Percentiles rank a stretch among this genome's conserved stretches.
Conservation (phyloP, 345 rosid species). For the Nephelium lappaceum region DNA sequence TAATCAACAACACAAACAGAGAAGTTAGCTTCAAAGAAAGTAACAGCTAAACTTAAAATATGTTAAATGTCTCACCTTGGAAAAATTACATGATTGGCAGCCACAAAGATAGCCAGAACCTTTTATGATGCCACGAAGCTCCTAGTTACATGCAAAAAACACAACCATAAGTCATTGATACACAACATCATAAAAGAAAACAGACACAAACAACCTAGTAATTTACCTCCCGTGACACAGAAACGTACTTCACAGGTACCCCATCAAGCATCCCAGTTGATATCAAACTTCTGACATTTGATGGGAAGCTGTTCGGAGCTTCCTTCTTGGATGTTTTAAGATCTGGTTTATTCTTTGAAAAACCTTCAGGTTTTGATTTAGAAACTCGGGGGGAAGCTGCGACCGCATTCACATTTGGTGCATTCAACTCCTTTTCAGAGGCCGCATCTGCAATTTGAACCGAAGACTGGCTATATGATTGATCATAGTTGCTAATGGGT, state of each 20-base stretch:
- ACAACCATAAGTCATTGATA: slow-evolving; percentile 25
- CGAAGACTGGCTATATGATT: slow-evolving; percentile 46
- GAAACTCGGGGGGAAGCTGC: slow-evolving; percentile 31
- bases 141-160: slow-evolving; percentile 46
- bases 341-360: slow-evolving; percentile 59
- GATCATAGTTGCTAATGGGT: slow-evolving; percentile 45
- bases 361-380: slow-evolving; percentile 52
- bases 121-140: slow-evolving; percentile 76
- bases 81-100: slow-evolving; percentile 71
- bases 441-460: slow-evolving; percentile 45
- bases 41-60: background rate
- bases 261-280: slow-evolving; percentile 96
- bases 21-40: slow-evolving; percentile 6
- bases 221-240: slow-evolving; percentile 82
- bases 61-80: slow-evolving; percentile 59
- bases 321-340: slow-evolving; percentile 64
- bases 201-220: background rate
- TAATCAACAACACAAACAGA: slow-evolving; percentile 16
- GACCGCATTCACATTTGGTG: slow-evolving; percentile 37
- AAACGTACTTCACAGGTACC: slow-evolving; percentile 79
- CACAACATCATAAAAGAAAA: slow-evolving; percentile 23
- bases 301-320: slow-evolving; percentile 89
- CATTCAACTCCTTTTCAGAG: slow-evolving; percentile 42
- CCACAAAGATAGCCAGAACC: slow-evolving; percentile 95
- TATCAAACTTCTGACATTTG: slow-evolving; percentile 88